Conservation (phyloP, 1,139 yeast genomes). For the Yamadazyma sp. region DNA sequence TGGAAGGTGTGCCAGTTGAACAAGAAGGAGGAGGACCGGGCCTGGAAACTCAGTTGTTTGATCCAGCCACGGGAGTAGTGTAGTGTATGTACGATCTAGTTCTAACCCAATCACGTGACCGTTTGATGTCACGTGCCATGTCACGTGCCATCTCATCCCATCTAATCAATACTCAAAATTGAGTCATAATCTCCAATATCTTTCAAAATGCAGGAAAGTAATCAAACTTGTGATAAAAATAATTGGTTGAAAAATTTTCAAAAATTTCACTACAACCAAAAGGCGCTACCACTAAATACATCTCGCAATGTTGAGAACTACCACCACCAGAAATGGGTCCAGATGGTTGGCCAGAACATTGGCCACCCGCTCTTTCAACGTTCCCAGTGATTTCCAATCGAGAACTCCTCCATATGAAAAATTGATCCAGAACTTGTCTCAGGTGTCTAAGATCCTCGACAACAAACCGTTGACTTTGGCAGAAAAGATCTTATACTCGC, state of each 20-base stretch:
- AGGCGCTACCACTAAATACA: neutral
- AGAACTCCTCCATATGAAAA: conserved; percentile 88
- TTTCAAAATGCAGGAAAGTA: conserved; percentile 7
- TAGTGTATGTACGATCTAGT: too few species aligned
- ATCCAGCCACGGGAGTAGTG: conserved; percentile 46
- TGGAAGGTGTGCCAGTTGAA: conserved; percentile 69
- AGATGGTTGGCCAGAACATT: conserved; percentile 10
- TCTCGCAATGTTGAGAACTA: conserved; percentile 7
- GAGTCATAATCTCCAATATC: conserved; percentile 8
- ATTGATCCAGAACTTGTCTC: conserved; percentile 59
- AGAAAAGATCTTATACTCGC: conserved; percentile 91
- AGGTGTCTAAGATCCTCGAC: conserved; percentile 63
- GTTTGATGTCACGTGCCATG: too few species aligned
- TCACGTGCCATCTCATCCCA: too few species aligned
- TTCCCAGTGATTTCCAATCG: conserved; percentile 61
- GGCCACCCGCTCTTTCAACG: conserved; percentile 39
- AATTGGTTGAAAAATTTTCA: conserved; percentile 11
- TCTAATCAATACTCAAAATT: conserved; percentile 1
- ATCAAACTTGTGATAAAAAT: conserved; percentile 10
- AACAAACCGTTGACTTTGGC: conserved; percentile 84
- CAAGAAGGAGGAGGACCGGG: conserved; percentile 61
- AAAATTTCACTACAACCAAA: neutral
- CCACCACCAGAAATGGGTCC: neutral
- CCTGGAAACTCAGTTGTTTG: conserved; percentile 68
- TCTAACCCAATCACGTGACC: too few species aligned